Percentiles rank a stretch among this genome's conserved stretches.
Conservation (phyloP, 306 rosid genomes). For the Pyrus communis region DNA sequence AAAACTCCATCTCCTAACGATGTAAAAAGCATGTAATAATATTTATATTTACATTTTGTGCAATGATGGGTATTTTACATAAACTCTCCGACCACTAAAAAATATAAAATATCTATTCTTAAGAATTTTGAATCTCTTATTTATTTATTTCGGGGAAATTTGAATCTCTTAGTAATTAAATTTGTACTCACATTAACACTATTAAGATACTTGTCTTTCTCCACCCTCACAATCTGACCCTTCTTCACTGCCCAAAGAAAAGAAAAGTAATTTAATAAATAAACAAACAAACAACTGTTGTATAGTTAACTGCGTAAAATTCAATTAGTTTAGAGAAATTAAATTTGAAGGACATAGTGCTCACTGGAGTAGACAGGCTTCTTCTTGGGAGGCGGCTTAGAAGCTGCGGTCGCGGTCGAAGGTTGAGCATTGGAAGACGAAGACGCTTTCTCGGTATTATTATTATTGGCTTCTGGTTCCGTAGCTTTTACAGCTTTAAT, state of each 20-base stretch:
- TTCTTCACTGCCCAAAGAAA: slow-evolving; percentile 75
- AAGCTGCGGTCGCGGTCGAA: slow-evolving; percentile 21
- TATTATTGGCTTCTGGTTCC: background rate
- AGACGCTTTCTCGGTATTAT: slow-evolving; percentile 23
- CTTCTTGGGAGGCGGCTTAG: slow-evolving; percentile 33
- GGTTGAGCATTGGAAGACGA: slow-evolving; percentile 54
- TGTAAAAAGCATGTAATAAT: too few species aligned
- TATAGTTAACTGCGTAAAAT: background rate
- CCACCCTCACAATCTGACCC: slow-evolving; percentile 96
- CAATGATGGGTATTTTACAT: too few species aligned
- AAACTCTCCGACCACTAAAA: too few species aligned
- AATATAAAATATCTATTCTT: too few species aligned
- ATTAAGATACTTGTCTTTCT: slow-evolving; percentile 84
- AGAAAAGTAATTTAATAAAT: background rate
- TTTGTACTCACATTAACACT: slow-evolving; percentile 62
- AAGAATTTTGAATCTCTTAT: too few species aligned
- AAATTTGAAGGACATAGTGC: slow-evolving; percentile 1
- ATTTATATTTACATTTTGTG: too few species aligned
- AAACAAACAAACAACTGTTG: background rate
- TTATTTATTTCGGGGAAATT: too few species aligned
- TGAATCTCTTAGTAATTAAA: too few species aligned
- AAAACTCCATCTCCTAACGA: too few species aligned
- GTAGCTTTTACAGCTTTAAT: slow-evolving; percentile 57
- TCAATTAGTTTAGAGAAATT: background rate
- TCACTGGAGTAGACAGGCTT: slow-evolving; percentile 85